Percentiles rank a stretch among this genome's conserved stretches.
These are phyloP conservation scores for Camellia japonica DNA, from an alignment of 148 eudicot genomes.

Conservation along the genomic window DNA sequence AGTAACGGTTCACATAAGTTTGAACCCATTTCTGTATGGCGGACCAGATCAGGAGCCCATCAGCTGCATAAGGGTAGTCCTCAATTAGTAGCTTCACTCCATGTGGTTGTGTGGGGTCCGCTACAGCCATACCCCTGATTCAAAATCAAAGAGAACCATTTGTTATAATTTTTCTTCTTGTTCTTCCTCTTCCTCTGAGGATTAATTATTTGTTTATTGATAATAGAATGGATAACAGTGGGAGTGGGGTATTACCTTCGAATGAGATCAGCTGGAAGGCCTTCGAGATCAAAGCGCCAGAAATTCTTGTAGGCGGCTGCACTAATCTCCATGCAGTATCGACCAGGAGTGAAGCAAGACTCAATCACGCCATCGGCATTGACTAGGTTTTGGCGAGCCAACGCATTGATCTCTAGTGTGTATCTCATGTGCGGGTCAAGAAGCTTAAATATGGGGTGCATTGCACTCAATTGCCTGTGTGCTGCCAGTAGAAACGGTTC, in stretches of 20 bases:
- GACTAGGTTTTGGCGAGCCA: constrained; percentile 78
- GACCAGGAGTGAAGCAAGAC: constrained; percentile 78
- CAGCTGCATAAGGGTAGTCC: too few species aligned
- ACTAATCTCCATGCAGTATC: constrained; percentile 86
- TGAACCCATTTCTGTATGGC: too few species aligned
- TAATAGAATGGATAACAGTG: too few species aligned
- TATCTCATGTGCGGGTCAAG: constrained; percentile 96
- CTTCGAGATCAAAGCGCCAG: constrained; percentile 86
- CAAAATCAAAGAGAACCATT: neutral
- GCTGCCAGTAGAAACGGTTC: constrained; percentile 88
- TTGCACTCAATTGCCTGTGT: constrained; percentile 75
- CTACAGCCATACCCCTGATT: constrained; percentile 81
- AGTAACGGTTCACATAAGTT: constrained; percentile 22
- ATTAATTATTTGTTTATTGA: too few species aligned
- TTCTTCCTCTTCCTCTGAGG: too few species aligned
- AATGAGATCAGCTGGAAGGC: constrained; percentile 80
- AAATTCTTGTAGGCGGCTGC: constrained; percentile 73
- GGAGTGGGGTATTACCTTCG: constrained; percentile 44
- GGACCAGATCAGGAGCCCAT: too few species aligned
- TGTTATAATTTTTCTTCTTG: too few species aligned
- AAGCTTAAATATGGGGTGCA: constrained; percentile 90
- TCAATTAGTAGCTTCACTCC: constrained; percentile 10
- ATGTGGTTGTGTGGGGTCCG: constrained; percentile 75
- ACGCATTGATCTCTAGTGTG: constrained; percentile 67
- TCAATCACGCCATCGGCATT: constrained; percentile 82